phyloP scores from a whole-genome alignment of 2,329 filamentous ascomycete species.

The Fusarium avenaceum region DNA sequence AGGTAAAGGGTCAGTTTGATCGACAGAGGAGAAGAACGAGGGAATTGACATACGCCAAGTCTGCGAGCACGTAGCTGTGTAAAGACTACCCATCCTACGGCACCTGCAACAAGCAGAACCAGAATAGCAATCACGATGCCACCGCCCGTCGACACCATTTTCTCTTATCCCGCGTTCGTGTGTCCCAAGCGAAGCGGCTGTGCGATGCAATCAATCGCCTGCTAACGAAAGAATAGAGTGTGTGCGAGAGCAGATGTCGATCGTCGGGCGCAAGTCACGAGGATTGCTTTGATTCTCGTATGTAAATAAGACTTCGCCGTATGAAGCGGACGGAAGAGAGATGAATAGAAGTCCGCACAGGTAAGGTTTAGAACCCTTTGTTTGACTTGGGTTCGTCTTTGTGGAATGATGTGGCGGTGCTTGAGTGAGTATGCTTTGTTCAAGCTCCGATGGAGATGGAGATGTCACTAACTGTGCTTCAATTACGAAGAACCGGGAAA shows the following conservation, averaged over 20 bases:
- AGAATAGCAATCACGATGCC: constrained; percentile 81
- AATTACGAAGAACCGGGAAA: constrained; percentile 21
- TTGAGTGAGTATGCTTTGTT: constrained; percentile 14
- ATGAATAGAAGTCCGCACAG: background rate
- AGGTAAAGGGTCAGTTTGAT: constrained; percentile 24
- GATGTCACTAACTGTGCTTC: constrained; percentile 25
- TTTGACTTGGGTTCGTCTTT: constrained; percentile 17
- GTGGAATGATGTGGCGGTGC: constrained; percentile 37
- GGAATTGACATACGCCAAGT: constrained; percentile 70
- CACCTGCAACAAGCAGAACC: constrained; percentile 69
- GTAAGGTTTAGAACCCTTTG: constrained; percentile 10
- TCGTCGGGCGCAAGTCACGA: constrained; percentile 14
- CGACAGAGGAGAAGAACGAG: background rate
- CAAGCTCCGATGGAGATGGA: constrained; percentile 16
- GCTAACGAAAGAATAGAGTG: constrained; percentile 8
- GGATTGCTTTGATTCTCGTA: constrained; percentile 1
- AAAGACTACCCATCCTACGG: constrained; percentile 76
- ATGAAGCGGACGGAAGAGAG: background rate
- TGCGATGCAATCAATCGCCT: constrained; percentile 30
- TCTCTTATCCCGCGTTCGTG: constrained; percentile 33
- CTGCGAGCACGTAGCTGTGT: constrained; percentile 79
- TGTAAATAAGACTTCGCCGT: background rate
- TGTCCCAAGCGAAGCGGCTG: constrained; percentile 4
- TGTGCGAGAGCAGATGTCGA: background rate
- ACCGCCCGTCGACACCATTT: constrained; percentile 71